These are phyloP conservation scores for Microcos paniculata DNA, from an alignment of 345 rosid genomes.

Conservation along the genomic window DNA sequence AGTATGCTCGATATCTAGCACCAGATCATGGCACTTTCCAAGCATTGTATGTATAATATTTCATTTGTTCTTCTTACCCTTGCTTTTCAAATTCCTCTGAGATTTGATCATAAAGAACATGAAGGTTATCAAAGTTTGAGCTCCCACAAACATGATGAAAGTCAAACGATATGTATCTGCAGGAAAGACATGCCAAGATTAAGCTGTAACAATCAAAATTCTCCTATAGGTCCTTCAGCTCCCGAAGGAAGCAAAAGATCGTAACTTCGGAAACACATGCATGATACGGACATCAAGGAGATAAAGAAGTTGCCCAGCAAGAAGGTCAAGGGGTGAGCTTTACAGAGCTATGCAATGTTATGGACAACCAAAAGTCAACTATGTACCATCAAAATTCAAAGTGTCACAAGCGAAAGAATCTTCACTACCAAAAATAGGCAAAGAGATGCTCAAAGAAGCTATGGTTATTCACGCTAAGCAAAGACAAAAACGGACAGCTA, in stretches of 20 bases:
- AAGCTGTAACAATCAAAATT: constrained; percentile 2
- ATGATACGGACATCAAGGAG: background rate
- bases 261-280: background rate
- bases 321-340: background rate
- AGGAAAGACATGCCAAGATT: constrained; percentile 6
- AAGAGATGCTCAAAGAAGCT: constrained; percentile 3
- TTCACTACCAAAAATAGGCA: background rate
- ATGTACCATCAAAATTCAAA: background rate
- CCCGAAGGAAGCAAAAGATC: constrained; percentile 1
- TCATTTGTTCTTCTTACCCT: constrained; percentile 53
- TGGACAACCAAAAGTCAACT: no score
- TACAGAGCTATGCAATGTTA: background rate
- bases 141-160: constrained; percentile 85
- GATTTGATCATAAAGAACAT: constrained; percentile 69
- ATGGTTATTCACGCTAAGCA: background rate
- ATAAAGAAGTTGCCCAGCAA: background rate
- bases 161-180: constrained; percentile 85
- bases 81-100: constrained; percentile 75
- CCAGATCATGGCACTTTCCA: constrained; percentile 16
- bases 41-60: constrained; percentile 13
- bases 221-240: background rate
- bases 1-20: constrained; percentile 39
- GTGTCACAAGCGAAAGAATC: background rate
- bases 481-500: background rate
- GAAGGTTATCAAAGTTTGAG: constrained; percentile 73